A percentile compares a stretch with the other conserved stretches of the same genome.
Conservation (phyloP, 768 basidiomycete species). For the Macrolepiota fuliginosa region DNA sequence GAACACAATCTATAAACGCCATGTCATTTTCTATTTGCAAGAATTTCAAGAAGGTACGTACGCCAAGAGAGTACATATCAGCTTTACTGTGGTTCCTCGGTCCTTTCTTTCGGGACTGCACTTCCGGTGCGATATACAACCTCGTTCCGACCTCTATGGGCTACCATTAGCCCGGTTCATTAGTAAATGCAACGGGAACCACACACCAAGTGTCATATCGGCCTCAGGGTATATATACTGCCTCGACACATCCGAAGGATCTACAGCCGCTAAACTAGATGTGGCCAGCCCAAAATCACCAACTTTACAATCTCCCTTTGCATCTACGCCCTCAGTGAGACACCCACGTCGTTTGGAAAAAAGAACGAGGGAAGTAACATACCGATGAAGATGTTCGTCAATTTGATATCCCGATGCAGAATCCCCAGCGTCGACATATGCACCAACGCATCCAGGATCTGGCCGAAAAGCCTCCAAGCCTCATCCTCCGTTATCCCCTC, state of each 20-base stretch:
- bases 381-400: conserved; percentile 95
- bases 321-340: conserved; percentile 44
- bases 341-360: not conserved
- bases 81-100: conserved; percentile 85
- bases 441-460: conserved; percentile 85
- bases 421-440: conserved; percentile 91
- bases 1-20: conserved; percentile 72
- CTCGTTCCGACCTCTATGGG: conserved; percentile 80
- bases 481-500: conserved; percentile 83
- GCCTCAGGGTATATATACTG: conserved; percentile 44
- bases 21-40: not conserved
- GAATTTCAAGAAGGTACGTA: conserved; percentile 31
- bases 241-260: conserved; percentile 64
- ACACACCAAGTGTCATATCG: conserved; percentile 74
- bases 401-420: conserved; percentile 86
- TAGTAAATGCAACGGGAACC: not conserved
- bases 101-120: conserved; percentile 58
- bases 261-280: conserved; percentile 74
- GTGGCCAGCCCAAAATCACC: conserved; percentile 95
- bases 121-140: conserved; percentile 92
- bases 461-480: conserved; percentile 86
- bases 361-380: conserved; percentile 19
- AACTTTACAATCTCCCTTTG: conserved; percentile 85
- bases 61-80: conserved; percentile 93
- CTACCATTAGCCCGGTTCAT: not conserved